Conservation (phyloP, 1,284 basidiomycete species). For the Amylostereum areolatum region DNA sequence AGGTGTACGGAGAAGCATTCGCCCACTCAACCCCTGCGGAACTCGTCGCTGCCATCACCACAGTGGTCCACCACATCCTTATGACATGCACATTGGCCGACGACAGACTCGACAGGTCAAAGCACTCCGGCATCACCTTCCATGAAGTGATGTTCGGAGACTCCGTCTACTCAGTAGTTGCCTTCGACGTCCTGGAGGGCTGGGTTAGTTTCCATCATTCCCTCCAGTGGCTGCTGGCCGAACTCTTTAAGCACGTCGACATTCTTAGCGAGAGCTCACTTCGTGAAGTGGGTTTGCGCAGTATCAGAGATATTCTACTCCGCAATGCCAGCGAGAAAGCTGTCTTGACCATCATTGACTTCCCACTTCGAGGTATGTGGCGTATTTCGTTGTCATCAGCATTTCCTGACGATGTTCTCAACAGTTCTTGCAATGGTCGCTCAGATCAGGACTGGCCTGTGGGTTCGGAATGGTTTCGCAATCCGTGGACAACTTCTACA, state of each 20-base stretch:
- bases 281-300: conserved; percentile 42
- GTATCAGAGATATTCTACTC: conserved; percentile 56
- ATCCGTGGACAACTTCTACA: conserved; percentile 95
- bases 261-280: conserved; percentile 54
- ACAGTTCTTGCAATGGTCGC: conserved; percentile 85
- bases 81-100: conserved; percentile 62
- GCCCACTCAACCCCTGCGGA: conserved; percentile 49
- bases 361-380: conserved; percentile 74
- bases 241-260: conserved; percentile 80
- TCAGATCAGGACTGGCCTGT: conserved; percentile 91
- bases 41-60: conserved; percentile 64
- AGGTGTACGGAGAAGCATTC: conserved; percentile 83
- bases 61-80: conserved; percentile 70
- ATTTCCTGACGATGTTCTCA: conserved; percentile 5
- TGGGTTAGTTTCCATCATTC: conserved; percentile 95
- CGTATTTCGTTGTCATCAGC: neutral
- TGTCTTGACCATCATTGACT: conserved; percentile 74
- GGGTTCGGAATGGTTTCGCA: conserved; percentile 96
- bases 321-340: conserved; percentile 55
- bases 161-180: conserved; percentile 53
- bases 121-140: conserved; percentile 56
- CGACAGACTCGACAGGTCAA: conserved; percentile 58
- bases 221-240: conserved; percentile 87
- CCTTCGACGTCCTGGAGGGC: conserved; percentile 77
- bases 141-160: conserved; percentile 65